Percentiles rank a stretch among this genome's conserved stretches.
Conservation (phyloP, 2,329 filamentous ascomycete species). For the Fonsecaea pugnacius region DNA sequence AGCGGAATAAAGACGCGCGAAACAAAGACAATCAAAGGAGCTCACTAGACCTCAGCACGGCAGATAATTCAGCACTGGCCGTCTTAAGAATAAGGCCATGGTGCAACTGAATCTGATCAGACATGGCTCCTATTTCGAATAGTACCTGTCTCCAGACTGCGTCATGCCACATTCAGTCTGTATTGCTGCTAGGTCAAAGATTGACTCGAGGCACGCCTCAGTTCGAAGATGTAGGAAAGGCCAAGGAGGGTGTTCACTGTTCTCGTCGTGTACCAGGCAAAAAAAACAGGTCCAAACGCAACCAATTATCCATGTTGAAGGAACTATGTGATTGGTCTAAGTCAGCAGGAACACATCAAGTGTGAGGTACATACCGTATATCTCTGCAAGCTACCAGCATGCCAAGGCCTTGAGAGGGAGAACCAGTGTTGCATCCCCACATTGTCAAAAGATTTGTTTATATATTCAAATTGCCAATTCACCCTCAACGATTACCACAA, state of each 20-base stretch:
- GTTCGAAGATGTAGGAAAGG: background rate
- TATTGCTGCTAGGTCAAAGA: background rate
- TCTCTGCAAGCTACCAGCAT: too few relatives aligned
- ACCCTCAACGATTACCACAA: background rate
- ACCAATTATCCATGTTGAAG: too few relatives aligned
- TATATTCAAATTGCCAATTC: too few relatives aligned
- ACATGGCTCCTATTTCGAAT: background rate
- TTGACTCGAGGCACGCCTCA: background rate
- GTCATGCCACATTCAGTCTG: background rate
- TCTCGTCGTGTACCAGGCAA: too few relatives aligned
- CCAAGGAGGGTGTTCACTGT: too few relatives aligned
- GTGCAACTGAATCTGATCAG: background rate
- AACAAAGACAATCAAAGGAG: background rate
- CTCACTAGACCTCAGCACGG: background rate
- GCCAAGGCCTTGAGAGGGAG: too few relatives aligned
- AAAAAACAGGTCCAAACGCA: too few relatives aligned
- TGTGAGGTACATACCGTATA: too few relatives aligned
- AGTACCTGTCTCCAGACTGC: background rate
- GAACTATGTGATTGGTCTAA: too few relatives aligned
- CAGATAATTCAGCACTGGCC: background rate
- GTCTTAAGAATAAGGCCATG: background rate
- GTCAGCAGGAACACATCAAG: too few relatives aligned
- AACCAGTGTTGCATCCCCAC: too few relatives aligned
- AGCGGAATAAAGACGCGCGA: background rate
- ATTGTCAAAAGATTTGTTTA: too few relatives aligned